Evolutionary conservation across 306 rosid genomes (phyloP).

Genomic region (Alnus rubra): DNA sequence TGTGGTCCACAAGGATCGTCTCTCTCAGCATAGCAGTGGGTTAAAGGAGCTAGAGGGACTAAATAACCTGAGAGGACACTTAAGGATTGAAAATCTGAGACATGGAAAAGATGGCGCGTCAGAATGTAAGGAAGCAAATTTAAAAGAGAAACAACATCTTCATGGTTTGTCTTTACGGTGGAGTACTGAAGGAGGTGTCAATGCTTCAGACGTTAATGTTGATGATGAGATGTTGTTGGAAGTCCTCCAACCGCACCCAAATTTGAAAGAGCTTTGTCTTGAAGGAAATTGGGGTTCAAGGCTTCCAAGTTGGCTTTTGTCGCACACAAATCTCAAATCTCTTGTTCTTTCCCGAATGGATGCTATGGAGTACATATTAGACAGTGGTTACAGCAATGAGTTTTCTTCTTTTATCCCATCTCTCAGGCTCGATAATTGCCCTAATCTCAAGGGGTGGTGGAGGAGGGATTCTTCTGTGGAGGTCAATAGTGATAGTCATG

Average conservation of each 20-base stretch:
- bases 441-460: conserved; percentile 31
- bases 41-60: background rate
- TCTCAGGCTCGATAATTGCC: background rate
- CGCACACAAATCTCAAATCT: no score
- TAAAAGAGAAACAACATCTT: no score
- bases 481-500: no score
- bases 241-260: background rate
- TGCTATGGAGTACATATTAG: conserved; percentile 6
- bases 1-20: background rate
- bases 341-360: no score
- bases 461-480: background rate
- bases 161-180: no score
- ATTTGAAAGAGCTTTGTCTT: background rate
- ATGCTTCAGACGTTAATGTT: no score
- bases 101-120: background rate
- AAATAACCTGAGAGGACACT: background rate
- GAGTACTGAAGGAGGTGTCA: no score
- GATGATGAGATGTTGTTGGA: background rate
- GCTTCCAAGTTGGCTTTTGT: no score
- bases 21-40: background rate
- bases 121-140: no score
- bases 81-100: conserved; percentile 12
- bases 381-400: background rate
- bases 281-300: no score
- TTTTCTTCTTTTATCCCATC: conserved; percentile 27